A percentile compares a stretch with the other conserved stretches of the same genome.
These are phyloP conservation scores for Mediolabrus comicus DNA, from an alignment of 108 stramenopile species.

Conservation along the genomic window DNA sequence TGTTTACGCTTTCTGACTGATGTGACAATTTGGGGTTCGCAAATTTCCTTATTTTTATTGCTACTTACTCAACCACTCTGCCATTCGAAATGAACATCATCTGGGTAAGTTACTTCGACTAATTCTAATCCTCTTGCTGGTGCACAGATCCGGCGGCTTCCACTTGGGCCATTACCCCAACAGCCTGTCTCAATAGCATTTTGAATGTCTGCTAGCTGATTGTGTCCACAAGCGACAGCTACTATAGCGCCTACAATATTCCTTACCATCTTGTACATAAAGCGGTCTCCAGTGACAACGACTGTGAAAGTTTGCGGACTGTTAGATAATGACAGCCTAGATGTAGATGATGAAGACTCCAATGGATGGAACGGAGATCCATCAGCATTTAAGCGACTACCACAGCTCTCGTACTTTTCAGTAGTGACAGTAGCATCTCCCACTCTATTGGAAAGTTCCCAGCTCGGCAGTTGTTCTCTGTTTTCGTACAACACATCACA, in stretches of 20 bases:
- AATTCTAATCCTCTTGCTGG: constrained; percentile 47
- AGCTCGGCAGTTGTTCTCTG: constrained; percentile 34
- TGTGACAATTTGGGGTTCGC: too few species aligned
- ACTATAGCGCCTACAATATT: constrained; percentile 79
- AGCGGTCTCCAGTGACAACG: constrained; percentile 69
- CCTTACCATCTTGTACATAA: constrained; percentile 83
- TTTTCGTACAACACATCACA: constrained; percentile 32
- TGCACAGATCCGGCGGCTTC: constrained; percentile 37
- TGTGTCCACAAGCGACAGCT: constrained; percentile 51
- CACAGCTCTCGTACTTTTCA: constrained; percentile 4
- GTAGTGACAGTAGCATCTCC: background rate
- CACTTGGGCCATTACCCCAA: constrained; percentile 16
- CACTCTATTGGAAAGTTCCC: too few species aligned
- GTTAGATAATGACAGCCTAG: constrained; percentile 1
- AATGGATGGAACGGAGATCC: background rate
- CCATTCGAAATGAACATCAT: constrained; percentile 32
- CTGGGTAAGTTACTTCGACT: constrained; percentile 19
- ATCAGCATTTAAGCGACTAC: constrained; percentile 18
- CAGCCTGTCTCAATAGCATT: constrained; percentile 33
- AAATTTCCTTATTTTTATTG: too few species aligned
- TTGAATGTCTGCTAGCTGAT: constrained; percentile 48
- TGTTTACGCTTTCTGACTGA: too few species aligned
- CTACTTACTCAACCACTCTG: constrained; percentile 14
- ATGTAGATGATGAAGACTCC: constrained; percentile 1
- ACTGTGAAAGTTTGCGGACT: constrained; percentile 43